Conservation (phyloP, 805 yeast species). For the Candida sonorensis region DNA sequence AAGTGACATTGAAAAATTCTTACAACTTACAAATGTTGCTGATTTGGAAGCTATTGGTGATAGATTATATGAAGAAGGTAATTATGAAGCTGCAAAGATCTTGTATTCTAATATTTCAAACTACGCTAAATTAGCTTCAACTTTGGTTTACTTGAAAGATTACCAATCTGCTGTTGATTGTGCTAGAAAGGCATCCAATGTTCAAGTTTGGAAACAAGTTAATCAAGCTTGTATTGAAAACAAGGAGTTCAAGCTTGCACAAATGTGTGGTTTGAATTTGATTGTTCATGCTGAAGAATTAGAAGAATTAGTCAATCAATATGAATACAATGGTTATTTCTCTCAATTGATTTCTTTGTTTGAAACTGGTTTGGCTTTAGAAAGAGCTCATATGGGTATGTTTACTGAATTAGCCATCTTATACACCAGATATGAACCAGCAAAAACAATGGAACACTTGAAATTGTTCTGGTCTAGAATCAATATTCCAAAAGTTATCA, state of each 20-base stretch:
- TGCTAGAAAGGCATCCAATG: conserved; percentile 95
- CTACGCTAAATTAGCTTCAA: conserved; percentile 95
- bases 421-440: conserved; percentile 86
- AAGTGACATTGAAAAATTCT: conserved; percentile 76
- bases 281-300: conserved; percentile 97
- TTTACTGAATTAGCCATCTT: conserved; percentile 91
- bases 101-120: conserved; percentile 82
- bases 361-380: conserved; percentile 92
- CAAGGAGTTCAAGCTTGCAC: conserved; percentile 93
- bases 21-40: conserved; percentile 86
- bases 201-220: conserved; percentile 95
- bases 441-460: conserved; percentile 90
- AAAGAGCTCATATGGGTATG: conserved; percentile 99
- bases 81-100: conserved; percentile 89
- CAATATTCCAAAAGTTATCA: conserved; percentile 93
- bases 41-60: conserved; percentile 91
- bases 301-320: conserved; percentile 78
- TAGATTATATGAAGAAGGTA: conserved; percentile 68
- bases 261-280: conserved; percentile 95
- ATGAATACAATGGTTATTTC: conserved; percentile 87
- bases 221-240: conserved; percentile 94
- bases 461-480: conserved; percentile 97
- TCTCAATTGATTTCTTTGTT: conserved; percentile 86
- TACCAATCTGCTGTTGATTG: conserved; percentile 97
- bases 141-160: conserved; percentile 85